Percentiles rank a stretch among this genome's conserved stretches.
phyloP scores from a whole-genome alignment of 2,329 filamentous ascomycete species.

The Kalmusia sp. region DNA sequence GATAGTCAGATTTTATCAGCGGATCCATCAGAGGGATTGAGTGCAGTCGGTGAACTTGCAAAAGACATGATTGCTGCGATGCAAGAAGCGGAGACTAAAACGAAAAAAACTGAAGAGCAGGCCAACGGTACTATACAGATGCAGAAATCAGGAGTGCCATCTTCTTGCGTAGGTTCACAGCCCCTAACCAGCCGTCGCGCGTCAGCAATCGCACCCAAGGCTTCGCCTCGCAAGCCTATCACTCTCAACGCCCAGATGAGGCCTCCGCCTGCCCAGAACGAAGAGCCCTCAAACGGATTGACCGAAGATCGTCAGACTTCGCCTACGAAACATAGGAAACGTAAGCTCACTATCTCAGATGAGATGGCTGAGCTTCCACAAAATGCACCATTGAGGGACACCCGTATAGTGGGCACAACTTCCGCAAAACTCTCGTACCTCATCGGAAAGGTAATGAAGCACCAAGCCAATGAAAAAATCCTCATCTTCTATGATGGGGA shows the following conservation, averaged over 20 bases:
- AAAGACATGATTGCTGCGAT: slow-evolving; percentile 34
- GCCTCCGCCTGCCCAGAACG: not conserved
- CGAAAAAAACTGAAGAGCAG: slow-evolving; percentile 14
- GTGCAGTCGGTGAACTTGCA: slow-evolving; percentile 33
- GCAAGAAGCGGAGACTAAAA: slow-evolving; percentile 27
- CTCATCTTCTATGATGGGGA: slow-evolving; percentile 92
- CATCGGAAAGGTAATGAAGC: slow-evolving; percentile 71
- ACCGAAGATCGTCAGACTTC: slow-evolving; percentile 12
- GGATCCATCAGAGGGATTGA: slow-evolving; percentile 34
- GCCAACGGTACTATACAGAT: slow-evolving; percentile 13
- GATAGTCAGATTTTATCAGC: slow-evolving; percentile 41
- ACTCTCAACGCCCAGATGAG: slow-evolving; percentile 4
- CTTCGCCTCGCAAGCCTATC: slow-evolving; percentile 25
- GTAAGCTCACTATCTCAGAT: slow-evolving; percentile 40
- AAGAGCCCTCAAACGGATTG: not conserved
- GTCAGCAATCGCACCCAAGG: slow-evolving; percentile 25
- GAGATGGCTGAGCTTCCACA: slow-evolving; percentile 39
- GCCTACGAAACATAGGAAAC: slow-evolving; percentile 32
- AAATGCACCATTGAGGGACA: slow-evolving; percentile 63
- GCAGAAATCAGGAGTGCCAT: slow-evolving; percentile 49
- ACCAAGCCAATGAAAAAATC: slow-evolving; percentile 80
- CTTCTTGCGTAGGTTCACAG: slow-evolving; percentile 46
- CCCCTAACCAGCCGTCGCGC: slow-evolving; percentile 40
- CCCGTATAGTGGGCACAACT: slow-evolving; percentile 76
- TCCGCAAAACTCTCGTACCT: slow-evolving; percentile 90